Evolutionary conservation across 1,284 basidiomycete species (phyloP).

Genomic region (Lignosus rhinocerotis): DNA sequence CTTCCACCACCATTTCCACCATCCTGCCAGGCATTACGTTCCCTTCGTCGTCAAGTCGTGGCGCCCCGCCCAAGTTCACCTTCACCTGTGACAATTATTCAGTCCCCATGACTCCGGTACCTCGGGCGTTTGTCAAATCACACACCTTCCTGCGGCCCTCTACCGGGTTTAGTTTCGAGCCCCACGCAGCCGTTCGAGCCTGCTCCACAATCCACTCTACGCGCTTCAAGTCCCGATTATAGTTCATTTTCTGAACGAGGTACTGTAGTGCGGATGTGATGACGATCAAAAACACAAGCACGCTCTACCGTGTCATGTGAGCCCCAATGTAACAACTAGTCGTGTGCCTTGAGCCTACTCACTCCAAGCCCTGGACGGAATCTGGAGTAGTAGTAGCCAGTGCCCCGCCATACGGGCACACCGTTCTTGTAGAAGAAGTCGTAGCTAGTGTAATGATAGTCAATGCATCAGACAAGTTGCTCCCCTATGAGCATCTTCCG

Average conservation of each 20-base stretch:
- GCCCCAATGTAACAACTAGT: constrained; percentile 3
- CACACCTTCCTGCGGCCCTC: constrained; percentile 66
- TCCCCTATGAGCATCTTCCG: neutral
- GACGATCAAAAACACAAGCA: constrained; percentile 72
- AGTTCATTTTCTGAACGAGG: constrained; percentile 75
- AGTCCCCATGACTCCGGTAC: neutral
- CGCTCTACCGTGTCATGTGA: constrained; percentile 48
- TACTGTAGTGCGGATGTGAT: constrained; percentile 81
- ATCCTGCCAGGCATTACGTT: constrained; percentile 48
- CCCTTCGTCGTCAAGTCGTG: constrained; percentile 55
- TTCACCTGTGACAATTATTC: constrained; percentile 50
- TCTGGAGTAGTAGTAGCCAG: constrained; percentile 89
- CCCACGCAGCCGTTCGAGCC: constrained; percentile 76
- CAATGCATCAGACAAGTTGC: neutral
- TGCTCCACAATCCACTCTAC: constrained; percentile 66
- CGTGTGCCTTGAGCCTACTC: constrained; percentile 28
- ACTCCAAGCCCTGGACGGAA: constrained; percentile 88
- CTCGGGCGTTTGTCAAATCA: neutral
- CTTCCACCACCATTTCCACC: constrained; percentile 80
- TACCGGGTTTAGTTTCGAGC: constrained; percentile 62
- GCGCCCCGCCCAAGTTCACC: constrained; percentile 61
- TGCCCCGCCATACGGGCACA: constrained; percentile 86
- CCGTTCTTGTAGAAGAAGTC: constrained; percentile 93
- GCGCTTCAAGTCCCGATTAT: constrained; percentile 67
- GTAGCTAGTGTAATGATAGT: constrained; percentile 48